Evolutionary conservation across 768 basidiomycete species (phyloP), one percentile per base, ranked within the genome.

Genomic region (Auricularia sp.): DNA sequence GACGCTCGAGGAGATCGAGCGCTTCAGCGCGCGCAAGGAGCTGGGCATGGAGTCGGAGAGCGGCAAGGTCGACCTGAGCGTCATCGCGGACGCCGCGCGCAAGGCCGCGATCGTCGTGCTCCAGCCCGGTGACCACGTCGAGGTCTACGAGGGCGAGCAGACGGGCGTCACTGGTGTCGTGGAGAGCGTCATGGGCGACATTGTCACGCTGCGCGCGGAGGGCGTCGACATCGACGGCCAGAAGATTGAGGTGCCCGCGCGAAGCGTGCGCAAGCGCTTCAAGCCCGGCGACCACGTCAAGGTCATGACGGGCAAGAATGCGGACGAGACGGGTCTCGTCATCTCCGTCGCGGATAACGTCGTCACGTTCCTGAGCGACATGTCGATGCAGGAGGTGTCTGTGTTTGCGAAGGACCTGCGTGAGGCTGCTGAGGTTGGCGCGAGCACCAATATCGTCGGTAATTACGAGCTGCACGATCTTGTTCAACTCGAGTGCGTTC

Each of bases 281-380:
- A 94, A 93, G 73, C 83, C 94, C 64, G 97, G 97, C 71, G 96
- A 98, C 76, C 97, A 99, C 71, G 94, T 99, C 76, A 98, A 98
- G 77, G 96, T 98, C 65, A 94, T 98, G 87, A 82, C 87, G 16
- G 97, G 97, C 29, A 88, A 94, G 75, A 97, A 98, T 72, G 84
- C 86, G 7, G 92, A 97, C 71, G 95, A 97, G 75, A 95, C 94
- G 3, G 97, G 97, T 78, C 81, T 98, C 70, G 96, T 99, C 44
- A 90, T 98, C 29, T 89, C 93, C 24, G 88, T 95, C 21, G 81
- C 89, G 3, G 92, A 92, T 70, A 92, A 94, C 62, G 85, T 94
- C 33, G 91, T 98, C 16, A 98, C 96, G 1, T 94, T 98, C 78
- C 76, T 97, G 69, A 96, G 93, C n/a, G 97, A 98, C 73, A 91